phyloP scores from a whole-genome alignment of 345 rosid genomes.

The Ceriops tagal region DNA sequence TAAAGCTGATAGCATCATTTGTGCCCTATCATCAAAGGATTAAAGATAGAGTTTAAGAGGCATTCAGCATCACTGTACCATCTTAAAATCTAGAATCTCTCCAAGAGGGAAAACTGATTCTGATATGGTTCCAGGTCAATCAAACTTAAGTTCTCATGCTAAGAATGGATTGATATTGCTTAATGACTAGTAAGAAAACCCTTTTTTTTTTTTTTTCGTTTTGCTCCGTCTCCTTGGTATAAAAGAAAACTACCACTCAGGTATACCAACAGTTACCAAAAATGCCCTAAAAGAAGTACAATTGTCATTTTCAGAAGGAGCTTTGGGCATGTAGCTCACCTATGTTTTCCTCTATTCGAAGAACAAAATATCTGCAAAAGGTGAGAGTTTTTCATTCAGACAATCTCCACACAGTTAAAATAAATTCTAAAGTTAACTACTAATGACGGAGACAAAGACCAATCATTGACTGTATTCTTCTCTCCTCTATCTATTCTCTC shows the following conservation, averaged over 20 bases:
- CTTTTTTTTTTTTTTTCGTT: no score
- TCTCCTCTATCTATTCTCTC: background rate
- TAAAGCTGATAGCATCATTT: background rate
- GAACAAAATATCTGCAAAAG: constrained; percentile 94
- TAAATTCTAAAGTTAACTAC: constrained; percentile 7
- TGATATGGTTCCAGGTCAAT: no score
- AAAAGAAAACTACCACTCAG: background rate
- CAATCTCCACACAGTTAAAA: constrained; percentile 10
- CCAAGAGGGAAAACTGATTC: no score
- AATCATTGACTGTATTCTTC: background rate
- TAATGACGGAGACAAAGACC: background rate
- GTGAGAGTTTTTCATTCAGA: constrained; percentile 16
- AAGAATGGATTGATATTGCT: no score
- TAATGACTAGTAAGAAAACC: no score
- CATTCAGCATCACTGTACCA: background rate
- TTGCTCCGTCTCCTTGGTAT: no score
- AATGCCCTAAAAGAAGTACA: background rate
- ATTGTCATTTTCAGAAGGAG: constrained; percentile 1
- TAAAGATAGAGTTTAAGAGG: background rate
- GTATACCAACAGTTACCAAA: background rate
- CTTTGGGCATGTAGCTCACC: constrained; percentile 45
- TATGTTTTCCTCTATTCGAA: constrained; percentile 93
- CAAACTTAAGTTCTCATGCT: no score
- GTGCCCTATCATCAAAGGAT: background rate
- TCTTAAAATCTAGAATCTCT: no score